phyloP scores from a whole-genome alignment of 2,329 filamentous ascomycete species.

The Sporothrix humicola region DNA sequence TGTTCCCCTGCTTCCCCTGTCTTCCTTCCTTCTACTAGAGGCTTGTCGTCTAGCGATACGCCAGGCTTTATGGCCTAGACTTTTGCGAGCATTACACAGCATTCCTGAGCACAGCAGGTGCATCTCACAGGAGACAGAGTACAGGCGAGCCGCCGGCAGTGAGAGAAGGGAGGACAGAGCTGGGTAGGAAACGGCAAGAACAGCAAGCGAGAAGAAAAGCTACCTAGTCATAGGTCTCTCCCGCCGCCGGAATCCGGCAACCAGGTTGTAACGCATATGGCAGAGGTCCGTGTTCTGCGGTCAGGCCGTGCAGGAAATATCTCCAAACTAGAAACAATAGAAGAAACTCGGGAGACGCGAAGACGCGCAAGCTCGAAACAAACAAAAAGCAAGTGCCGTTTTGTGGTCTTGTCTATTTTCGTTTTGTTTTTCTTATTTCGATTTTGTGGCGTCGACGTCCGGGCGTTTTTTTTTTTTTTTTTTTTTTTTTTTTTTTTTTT shows the following conservation, averaged over 20 bases:
- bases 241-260: not conserved
- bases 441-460: not conserved
- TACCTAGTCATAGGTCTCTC: not conserved
- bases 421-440: not conserved
- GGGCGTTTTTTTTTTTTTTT: too few species aligned
- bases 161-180: not conserved
- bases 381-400: not conserved
- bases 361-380: conserved; percentile 17
- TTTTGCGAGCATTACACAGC: conserved; percentile 6
- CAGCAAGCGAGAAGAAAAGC: not conserved
- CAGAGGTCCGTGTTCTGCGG: not conserved
- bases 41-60: conserved; percentile 1
- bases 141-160: conserved; percentile 8
- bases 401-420: too few species aligned
- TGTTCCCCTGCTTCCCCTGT: not conserved
- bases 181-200: not conserved
- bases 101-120: not conserved
- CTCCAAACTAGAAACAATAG: not conserved
- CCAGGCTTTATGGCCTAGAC: not conserved
- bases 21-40: not conserved
- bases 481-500: too few species aligned
- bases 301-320: not conserved
- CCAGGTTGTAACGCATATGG: conserved; percentile 10
- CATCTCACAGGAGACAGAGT: not conserved
- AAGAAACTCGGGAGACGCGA: conserved; percentile 4